Conservation (phyloP, 1,139 yeast species). For the Pichia sp. region DNA sequence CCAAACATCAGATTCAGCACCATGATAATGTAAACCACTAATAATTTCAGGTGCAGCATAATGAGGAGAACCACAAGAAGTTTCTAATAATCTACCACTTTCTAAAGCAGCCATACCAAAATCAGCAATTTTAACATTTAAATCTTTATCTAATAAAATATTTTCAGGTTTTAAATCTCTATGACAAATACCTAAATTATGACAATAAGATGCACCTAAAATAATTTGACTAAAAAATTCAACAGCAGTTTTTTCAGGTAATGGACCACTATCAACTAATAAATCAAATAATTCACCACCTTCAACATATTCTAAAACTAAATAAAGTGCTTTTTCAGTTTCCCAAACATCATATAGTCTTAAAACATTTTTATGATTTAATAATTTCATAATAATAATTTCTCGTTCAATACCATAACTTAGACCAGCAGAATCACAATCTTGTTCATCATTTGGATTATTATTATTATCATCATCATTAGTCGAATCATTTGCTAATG, state of each 20-base stretch:
- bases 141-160: conserved; percentile 74
- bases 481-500: conserved; percentile 40
- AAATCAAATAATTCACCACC: conserved; percentile 96
- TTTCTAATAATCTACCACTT: conserved; percentile 74
- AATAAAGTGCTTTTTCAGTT: conserved; percentile 83
- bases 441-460: conserved; percentile 28
- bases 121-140: conserved; percentile 93
- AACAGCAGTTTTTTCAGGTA: conserved; percentile 86
- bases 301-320: conserved; percentile 91
- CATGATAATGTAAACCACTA: conserved; percentile 89
- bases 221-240: conserved; percentile 88
- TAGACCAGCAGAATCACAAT: conserved; percentile 50
- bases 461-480: conserved; percentile 6
- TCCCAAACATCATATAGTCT: conserved; percentile 99
- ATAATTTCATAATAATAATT: conserved; percentile 79
- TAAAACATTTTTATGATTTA: conserved; percentile 90
- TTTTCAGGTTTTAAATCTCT: conserved; percentile 96
- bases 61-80: conserved; percentile 97
- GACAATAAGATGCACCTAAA: conserved; percentile 88
- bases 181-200: conserved; percentile 88
- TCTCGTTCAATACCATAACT: conserved; percentile 96
- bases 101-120: conserved; percentile 99
- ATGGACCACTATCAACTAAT: conserved; percentile 77
- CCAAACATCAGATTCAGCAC: conserved; percentile 98
- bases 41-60: conserved; percentile 98